Evolutionary conservation across 352 stramenopile genomes (phyloP), one percentile per base, ranked within the genome.

Genomic region (Globisporangium alternatum): DNA sequence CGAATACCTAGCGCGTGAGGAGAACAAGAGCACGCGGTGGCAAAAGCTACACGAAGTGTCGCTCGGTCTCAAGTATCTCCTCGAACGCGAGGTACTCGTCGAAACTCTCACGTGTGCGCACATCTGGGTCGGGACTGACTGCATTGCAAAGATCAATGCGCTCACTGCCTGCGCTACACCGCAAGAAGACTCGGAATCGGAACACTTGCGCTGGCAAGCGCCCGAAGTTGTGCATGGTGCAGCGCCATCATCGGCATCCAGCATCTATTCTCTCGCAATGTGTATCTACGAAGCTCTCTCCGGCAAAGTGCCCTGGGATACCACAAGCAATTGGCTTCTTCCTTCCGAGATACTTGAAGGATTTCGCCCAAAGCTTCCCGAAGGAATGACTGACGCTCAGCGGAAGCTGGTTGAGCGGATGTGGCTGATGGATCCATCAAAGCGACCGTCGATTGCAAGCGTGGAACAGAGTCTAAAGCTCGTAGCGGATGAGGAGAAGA

Each of bases 61-160:
- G 1, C 44, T 58, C 19, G 84, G 78, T 6, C 62, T 93, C 3
- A 12, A 59, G 30, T 88, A 83, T 53, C 54, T 68, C 6, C 12
- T 45, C 10, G 35, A 54, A 2, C 56, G 25, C 21, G 45, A 33
- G 0, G 17, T 68, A 1, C 5, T 60, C 5, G 1, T 48, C 56
- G 10, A 48, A 3, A 5, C 1, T 2, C 47, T 65, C 5, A n/a
- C 35, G 0, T 66, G 51, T 43, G 51, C 0, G 0, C 28, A 56
- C 15, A 49, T 54, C 12, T 64, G 58, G 58, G 5, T 64, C 10
- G 33, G 57, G 3, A 9, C 17, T 1, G 39, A 64, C 9, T 17
- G 55, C 4, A 15, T 17, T 0, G 47, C 48, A 1, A 60, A 64
- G 39, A 64, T 68, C n/a, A 53, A n/a, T 12, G 15, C 6, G 7